phyloP scores from a whole-genome alignment of 768 basidiomycete species.

The Pleurotus salmoneostramineus region DNA sequence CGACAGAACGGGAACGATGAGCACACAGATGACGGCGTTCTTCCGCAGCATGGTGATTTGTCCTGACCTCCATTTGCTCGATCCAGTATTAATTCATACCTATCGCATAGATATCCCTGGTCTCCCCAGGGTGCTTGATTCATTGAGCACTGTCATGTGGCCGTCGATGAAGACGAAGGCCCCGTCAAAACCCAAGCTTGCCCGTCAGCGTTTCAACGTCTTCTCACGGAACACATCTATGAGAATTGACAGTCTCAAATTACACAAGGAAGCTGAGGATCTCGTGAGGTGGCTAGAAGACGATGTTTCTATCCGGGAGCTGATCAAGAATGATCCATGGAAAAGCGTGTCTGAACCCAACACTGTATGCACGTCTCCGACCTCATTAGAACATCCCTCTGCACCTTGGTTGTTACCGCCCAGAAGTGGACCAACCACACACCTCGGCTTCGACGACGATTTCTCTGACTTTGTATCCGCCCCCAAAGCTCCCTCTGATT shows the following conservation, averaged over 20 bases:
- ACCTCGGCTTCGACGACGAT: slow-evolving; percentile 68
- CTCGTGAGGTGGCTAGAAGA: slow-evolving; percentile 63
- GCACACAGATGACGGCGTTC: slow-evolving; percentile 11
- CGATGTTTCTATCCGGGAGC: slow-evolving; percentile 29
- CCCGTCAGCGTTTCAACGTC: slow-evolving; percentile 26
- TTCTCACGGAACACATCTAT: slow-evolving; percentile 13
- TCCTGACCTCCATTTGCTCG: background rate
- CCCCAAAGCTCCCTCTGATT: slow-evolving; percentile 17
- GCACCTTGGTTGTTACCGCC: slow-evolving; percentile 4
- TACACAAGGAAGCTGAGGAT: slow-evolving; percentile 52
- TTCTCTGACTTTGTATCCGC: slow-evolving; percentile 75
- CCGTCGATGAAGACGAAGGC: slow-evolving; percentile 59
- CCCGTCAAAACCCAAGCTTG: slow-evolving; percentile 15
- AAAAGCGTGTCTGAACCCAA: slow-evolving; percentile 27
- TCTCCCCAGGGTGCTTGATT: slow-evolving; percentile 70
- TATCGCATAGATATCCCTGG: slow-evolving; percentile 37
- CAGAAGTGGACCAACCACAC: slow-evolving; percentile 6
- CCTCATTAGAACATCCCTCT: slow-evolving; percentile 13
- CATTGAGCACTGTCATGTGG: slow-evolving; percentile 88
- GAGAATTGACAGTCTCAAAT: slow-evolving; percentile 21
- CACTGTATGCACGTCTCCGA: slow-evolving; percentile 21
- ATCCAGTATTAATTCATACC: background rate
- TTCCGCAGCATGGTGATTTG: slow-evolving; percentile 21
- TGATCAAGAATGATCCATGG: slow-evolving; percentile 35
- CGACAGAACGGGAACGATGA: background rate